Conservation (phyloP, 1,139 yeast genomes). For the Kluyveromyces sp. region DNA sequence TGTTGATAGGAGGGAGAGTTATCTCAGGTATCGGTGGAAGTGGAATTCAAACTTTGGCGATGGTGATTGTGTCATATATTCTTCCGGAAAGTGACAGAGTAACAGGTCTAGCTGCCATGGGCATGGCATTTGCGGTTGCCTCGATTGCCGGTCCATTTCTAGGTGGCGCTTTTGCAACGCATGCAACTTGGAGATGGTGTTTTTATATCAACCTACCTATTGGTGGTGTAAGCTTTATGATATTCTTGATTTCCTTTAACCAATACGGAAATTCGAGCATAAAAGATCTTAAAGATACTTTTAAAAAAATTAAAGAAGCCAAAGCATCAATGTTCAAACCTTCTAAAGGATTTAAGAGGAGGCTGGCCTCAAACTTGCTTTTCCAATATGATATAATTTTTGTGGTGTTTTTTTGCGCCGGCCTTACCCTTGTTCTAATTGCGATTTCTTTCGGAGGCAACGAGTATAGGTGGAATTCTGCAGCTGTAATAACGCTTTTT, state of each 20-base stretch:
- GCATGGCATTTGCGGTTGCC: slow-evolving; percentile 50
- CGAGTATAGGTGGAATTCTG: no score
- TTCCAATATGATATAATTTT: not conserved
- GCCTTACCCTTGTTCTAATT: no score
- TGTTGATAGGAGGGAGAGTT: slow-evolving; percentile 63
- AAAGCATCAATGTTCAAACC: no score
- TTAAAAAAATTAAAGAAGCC: no score
- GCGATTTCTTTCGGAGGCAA: no score
- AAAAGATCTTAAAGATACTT: no score
- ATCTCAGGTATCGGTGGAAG: slow-evolving; percentile 72
- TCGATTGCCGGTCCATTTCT: slow-evolving; percentile 59
- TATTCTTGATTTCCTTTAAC: slow-evolving; percentile 42
- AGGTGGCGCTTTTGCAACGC: slow-evolving; percentile 59
- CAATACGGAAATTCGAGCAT: no score
- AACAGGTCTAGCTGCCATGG: slow-evolving; percentile 40
- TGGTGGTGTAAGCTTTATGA: slow-evolving; percentile 47
- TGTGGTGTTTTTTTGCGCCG: not conserved
- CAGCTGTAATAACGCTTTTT: no score
- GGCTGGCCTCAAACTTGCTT: not conserved
- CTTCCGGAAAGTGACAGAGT: slow-evolving; percentile 56
- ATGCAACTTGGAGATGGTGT: slow-evolving; percentile 72
- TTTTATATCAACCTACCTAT: slow-evolving; percentile 66
- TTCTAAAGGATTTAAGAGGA: no score
- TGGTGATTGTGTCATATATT: slow-evolving; percentile 52
- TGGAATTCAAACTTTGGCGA: slow-evolving; percentile 53